Conservation (phyloP, 257 asterid species). For the Solanum medicagineum region DNA sequence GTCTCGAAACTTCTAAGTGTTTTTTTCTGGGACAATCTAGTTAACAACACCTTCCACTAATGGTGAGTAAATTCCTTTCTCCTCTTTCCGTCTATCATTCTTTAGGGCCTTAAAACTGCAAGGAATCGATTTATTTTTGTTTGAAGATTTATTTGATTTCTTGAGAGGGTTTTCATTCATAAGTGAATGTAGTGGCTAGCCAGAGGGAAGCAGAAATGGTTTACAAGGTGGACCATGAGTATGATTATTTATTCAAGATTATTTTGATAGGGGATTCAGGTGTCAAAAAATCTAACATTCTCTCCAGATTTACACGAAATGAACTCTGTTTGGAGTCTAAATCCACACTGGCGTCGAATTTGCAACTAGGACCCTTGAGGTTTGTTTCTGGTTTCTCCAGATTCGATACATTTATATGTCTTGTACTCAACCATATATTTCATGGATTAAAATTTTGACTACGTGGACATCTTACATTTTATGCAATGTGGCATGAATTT, state of each 20-base stretch:
- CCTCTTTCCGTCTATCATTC: not conserved
- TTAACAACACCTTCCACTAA: not conserved
- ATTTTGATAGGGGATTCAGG: constrained; percentile 38
- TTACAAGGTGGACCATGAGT: constrained; percentile 35
- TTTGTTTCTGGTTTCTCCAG: not conserved
- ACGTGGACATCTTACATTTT: not conserved
- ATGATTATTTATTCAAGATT: constrained; percentile 30
- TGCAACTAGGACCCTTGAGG: constrained; percentile 41
- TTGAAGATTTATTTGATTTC: not conserved
- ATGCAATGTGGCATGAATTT: not conserved
- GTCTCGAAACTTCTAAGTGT: too few relatives aligned
- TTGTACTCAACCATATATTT: not conserved
- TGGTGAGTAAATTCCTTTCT: not conserved
- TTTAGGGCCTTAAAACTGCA: too few relatives aligned
- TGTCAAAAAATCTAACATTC: constrained; percentile 34
- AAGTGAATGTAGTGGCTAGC: not conserved
- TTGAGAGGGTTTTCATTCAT: not conserved
- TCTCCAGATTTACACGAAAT: constrained; percentile 32
- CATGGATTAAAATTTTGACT: not conserved
- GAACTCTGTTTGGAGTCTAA: constrained; percentile 37
- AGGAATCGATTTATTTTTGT: too few relatives aligned
- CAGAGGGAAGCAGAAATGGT: constrained; percentile 11
- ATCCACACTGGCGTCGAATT: constrained; percentile 42
- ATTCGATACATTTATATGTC: not conserved
- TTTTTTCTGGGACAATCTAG: not conserved